Percentiles rank a stretch among this genome's conserved stretches.
phyloP scores from a whole-genome alignment of 805 yeast genomes.

The Sugiyamaella qingdaonensis region DNA sequence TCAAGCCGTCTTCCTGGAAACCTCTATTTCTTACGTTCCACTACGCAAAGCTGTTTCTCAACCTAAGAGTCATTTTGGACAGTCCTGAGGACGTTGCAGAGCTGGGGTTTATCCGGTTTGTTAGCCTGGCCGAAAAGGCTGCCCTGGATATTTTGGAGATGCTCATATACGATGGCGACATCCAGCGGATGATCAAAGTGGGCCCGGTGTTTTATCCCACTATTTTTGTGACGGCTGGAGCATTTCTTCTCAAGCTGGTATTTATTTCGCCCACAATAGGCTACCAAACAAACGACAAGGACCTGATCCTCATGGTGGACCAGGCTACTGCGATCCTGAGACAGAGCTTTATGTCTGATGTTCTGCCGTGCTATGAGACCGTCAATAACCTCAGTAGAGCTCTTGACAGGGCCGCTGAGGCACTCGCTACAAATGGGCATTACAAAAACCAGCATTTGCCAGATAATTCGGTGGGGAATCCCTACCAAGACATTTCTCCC shows the following conservation, averaged over 20 bases:
- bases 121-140: conserved; percentile 21
- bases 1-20: conserved; percentile 22
- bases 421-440: background rate
- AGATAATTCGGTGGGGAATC: background rate
- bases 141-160: conserved; percentile 22
- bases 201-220: conserved; percentile 25
- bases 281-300: conserved; percentile 9
- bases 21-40: conserved; percentile 23
- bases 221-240: conserved; percentile 24
- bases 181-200: conserved; percentile 18
- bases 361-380: conserved; percentile 18
- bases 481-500: background rate
- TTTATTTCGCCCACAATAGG: conserved; percentile 9
- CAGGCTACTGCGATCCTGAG: conserved; percentile 10
- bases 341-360: conserved; percentile 3
- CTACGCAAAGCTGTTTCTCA: conserved; percentile 22
- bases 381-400: conserved; percentile 17
- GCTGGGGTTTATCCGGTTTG: conserved; percentile 6
- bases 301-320: conserved; percentile 5
- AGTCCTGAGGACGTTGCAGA: conserved; percentile 4
- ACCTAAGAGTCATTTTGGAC: conserved; percentile 15
- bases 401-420: conserved; percentile 6
- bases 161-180: conserved; percentile 20
- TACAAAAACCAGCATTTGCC: background rate
- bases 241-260: conserved; percentile 21